phyloP scores from a whole-genome alignment of 208 protist species.

The Trypanosoma rangeli region DNA sequence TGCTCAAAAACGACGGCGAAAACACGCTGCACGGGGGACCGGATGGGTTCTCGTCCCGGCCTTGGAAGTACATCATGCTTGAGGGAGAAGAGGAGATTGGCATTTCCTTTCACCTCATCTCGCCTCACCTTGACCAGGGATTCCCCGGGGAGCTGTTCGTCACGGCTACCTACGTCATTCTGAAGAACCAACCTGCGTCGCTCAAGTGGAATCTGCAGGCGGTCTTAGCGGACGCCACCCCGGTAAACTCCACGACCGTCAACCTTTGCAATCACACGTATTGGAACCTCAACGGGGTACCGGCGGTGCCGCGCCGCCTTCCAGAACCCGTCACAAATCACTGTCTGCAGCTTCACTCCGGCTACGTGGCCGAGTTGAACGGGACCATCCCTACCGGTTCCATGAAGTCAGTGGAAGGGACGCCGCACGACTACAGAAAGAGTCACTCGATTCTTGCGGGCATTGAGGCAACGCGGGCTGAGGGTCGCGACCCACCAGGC shows the following conservation, averaged over 20 bases:
- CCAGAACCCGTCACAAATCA: constrained; percentile 41
- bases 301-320: constrained; percentile 19
- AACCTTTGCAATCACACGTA: constrained; percentile 70
- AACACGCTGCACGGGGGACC: constrained; percentile 55
- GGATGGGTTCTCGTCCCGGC: constrained; percentile 63
- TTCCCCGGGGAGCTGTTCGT: constrained; percentile 42
- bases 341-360: constrained; percentile 41
- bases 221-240: constrained; percentile 32
- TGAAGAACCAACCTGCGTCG: constrained; percentile 22
- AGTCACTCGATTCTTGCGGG: constrained; percentile 34
- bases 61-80: constrained; percentile 39
- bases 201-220: constrained; percentile 37
- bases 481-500: constrained; percentile 50
- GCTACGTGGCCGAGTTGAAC: constrained; percentile 37
- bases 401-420: constrained; percentile 28
- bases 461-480: constrained; percentile 32
- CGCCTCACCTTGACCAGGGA: constrained; percentile 40
- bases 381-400: constrained; percentile 45
- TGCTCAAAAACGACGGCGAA: constrained; percentile 20
- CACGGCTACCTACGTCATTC: constrained; percentile 33
- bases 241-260: constrained; percentile 37
- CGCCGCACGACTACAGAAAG: constrained; percentile 43
- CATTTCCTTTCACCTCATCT: constrained; percentile 26
- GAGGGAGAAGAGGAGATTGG: constrained; percentile 28
- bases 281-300: constrained; percentile 64